Base-by-base conservation (phyloP, 2,329 filamentous ascomycete genomes). In the Curvularia spicifera region DNA sequence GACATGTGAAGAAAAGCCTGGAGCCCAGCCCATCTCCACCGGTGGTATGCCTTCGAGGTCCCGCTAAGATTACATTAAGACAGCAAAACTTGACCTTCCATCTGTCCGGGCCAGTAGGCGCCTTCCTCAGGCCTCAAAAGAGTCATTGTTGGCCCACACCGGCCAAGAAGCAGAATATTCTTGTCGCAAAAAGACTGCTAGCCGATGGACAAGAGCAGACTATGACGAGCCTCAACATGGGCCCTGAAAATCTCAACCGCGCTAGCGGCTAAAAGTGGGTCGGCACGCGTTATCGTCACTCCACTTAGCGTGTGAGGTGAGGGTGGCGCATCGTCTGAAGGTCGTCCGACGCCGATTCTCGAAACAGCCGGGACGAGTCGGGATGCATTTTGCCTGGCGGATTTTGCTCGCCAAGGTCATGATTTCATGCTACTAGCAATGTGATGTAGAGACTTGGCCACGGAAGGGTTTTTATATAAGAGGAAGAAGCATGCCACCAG, bases 191-290 rank as follows among this genome's bases (percentile, higher is more conserved):
- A 31, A 44, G 22, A 35, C 18, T 37, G 22, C 29, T 43, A 44
- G 47, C 24, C 44, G 33, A 35, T 37, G 15, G 29, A 6, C 15
- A 18, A 24, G 39, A 24, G 48, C 28, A 45, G 24, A 37, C n/a
- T 15, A 52, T 51, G 51, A 52, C 48, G 56, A 49, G 56, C 39
- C 44, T 54, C 39, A 51, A 51, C 29, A 44, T 56, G 57, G 57
- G 66, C 53, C 63, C 66, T 67, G 65, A 60, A 69, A 69, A 69
- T 67, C 68, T 63, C 63, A 50, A 45, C 56, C 56, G 56, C 58
- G 48, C 58, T 61, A 60, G 53, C 63, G 68, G 68, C 49, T 70
- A 69, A 69, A 42, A 68, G 64, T 69, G 68, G 68, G 35, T 40
- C 60, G 26, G 4, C n/a, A 59, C 59, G 60, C 60, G 64, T 67